Conservation (phyloP, 352 stramenopile species). For the Thraustochytrium sp. region DNA sequence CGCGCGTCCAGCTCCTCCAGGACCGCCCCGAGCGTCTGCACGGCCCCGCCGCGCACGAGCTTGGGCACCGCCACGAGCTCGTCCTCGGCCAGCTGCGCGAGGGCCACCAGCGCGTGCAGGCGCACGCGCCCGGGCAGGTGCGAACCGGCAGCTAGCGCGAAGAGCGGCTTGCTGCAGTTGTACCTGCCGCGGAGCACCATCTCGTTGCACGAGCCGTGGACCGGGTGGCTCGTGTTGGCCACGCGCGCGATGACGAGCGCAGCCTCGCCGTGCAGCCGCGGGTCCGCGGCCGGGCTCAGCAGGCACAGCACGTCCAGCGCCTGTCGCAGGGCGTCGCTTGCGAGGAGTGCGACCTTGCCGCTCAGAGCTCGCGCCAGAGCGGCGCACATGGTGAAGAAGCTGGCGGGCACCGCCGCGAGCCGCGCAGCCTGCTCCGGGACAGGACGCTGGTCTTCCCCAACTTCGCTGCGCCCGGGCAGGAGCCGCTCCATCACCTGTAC, state of each 20-base stretch:
- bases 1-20: neutral
- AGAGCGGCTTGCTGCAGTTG: neutral
- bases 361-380: neutral
- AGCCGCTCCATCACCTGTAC: neutral
- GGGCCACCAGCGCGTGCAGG: neutral
- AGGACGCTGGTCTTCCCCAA: neutral
- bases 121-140: neutral
- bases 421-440: neutral
- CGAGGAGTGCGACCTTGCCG: conserved; percentile 9
- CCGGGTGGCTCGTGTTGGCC: neutral
- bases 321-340: neutral
- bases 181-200: neutral
- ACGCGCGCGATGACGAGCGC: conserved; percentile 3
- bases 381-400: conserved; percentile 1
- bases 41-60: neutral
- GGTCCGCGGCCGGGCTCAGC: neutral
- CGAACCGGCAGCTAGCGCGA: neutral
- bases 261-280: conserved; percentile 5
- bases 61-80: neutral
- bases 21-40: neutral
- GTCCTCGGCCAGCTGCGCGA: conserved; percentile 16
- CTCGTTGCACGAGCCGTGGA: neutral
- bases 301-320: neutral
- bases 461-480: neutral
- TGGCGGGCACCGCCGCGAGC: neutral